Conservation (phyloP, 2,329 filamentous ascomycete species). For the Sporothrix phasma region DNA sequence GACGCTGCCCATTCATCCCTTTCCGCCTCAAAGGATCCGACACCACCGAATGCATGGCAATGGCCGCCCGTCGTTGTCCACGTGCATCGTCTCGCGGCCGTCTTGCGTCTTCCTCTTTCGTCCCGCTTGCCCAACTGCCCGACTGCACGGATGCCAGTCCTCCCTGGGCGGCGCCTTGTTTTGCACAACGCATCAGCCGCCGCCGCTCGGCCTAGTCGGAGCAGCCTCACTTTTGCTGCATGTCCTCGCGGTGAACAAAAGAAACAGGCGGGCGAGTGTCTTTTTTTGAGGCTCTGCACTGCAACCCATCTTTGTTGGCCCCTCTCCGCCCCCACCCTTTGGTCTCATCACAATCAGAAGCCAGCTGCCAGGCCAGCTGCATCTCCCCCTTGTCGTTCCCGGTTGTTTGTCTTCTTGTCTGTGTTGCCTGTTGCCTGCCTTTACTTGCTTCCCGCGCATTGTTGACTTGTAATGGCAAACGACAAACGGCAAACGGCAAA, state of each 20-base stretch:
- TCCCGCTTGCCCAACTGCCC: no score
- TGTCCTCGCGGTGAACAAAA: not conserved
- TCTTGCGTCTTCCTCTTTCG: no score
- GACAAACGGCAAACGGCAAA: no score
- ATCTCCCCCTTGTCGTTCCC: not conserved
- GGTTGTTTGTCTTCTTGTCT: not conserved
- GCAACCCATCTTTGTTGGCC: not conserved
- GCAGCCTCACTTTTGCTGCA: constrained; percentile 3
- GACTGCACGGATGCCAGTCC: not conserved
- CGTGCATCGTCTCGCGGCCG: no score
- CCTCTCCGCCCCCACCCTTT: not conserved
- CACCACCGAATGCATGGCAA: not conserved
- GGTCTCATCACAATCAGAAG: not conserved
- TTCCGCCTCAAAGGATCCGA: not conserved
- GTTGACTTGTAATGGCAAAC: no score
- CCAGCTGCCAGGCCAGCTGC: no score
- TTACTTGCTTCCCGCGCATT: not conserved
- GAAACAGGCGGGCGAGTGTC: not conserved
- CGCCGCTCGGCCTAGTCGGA: not conserved
- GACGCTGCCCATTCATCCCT: not conserved
- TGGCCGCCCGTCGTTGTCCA: not conserved
- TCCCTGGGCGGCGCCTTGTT: constrained; percentile 3
- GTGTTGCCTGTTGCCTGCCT: not conserved
- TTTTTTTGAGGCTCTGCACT: not conserved
- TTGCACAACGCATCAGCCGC: not conserved